Evolutionary conservation across 352 stramenopile species (phyloP), one percentile per base, ranked within the genome.

Genomic region (Poterioochromonas sp.): DNA sequence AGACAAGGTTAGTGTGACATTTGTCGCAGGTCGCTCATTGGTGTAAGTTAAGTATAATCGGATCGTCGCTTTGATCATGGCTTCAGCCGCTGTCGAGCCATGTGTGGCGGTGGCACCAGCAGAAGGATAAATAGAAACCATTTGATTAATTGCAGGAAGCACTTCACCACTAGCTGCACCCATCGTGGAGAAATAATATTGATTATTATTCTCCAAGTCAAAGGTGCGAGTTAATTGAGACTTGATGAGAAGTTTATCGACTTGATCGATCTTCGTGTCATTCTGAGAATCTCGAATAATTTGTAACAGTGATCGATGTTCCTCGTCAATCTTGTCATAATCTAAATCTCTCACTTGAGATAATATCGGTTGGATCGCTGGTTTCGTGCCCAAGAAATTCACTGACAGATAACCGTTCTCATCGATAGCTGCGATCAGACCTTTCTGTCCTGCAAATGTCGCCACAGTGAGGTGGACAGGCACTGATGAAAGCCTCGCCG

Each of bases 271-370:
- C 34, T 70, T 76, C 3, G 79, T 32, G 37, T 73, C 77, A 12
- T 85, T 84, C 41, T 92, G 88, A n/a, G 86, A 82, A 1, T 88
- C 84, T 11, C 89, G 83, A 69, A 94, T 94, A n/a, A 92, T 86
- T 70, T 91, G 89, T 20, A 95, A 84, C 22, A 96, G 80, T 62
- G 89, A 83, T 22, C 89, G 87, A 60, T 95, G 88, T 79, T 95
- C 90, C 69, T 92, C 88, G 73, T 95, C 90, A 83, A 95, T 93
- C 76, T 93, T 88, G 73, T 93, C 89, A 69, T 94, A 94, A 77
- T 94, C 92, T 51, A 95, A 82, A 37, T 93, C 88, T 26, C 41
- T 18, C 63, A 93, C 93, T 26, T 83, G 73, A n/a, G 80, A 64
- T 5, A 76, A 37, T 1, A 93, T 84, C 0, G 89, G 82, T 29